Evolutionary conservation across 192 early-diverging fungal genomes (phyloP).

Genomic region (Chytriomyces hyalinus): DNA sequence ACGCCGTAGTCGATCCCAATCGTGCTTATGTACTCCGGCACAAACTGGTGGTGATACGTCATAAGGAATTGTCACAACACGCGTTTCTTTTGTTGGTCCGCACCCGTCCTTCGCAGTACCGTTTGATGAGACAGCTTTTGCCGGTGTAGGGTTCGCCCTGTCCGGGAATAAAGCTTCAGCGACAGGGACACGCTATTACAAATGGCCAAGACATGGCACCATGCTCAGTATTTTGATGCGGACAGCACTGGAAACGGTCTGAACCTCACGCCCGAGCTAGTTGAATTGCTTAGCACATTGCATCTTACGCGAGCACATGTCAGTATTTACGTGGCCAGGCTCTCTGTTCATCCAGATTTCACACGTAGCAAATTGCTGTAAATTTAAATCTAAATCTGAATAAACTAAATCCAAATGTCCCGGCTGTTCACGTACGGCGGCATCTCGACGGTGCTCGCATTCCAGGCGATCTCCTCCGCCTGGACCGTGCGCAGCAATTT

Average conservation of each 20-base stretch:
- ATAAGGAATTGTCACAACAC: not conserved
- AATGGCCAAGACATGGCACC: not conserved
- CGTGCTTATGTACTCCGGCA: slow-evolving; percentile 61
- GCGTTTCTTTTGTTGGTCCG: not conserved
- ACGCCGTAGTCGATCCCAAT: slow-evolving; percentile 71
- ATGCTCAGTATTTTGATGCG: slow-evolving; percentile 57
- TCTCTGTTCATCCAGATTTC: slow-evolving; percentile 38
- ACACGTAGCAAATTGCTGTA: not conserved
- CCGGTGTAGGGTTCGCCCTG: slow-evolving; percentile 56
- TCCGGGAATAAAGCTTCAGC: not conserved
- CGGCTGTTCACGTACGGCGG: slow-evolving; percentile 28
- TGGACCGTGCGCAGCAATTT: slow-evolving; percentile 66
- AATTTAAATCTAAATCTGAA: too few species aligned
- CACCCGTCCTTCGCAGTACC: slow-evolving; percentile 61
- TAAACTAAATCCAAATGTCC: slow-evolving; percentile 12
- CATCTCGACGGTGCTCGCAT: slow-evolving; percentile 32
- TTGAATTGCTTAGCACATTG: too few species aligned
- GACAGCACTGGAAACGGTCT: slow-evolving; percentile 7
- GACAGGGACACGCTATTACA: not conserved
- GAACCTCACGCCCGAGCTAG: slow-evolving; percentile 14
- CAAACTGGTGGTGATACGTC: slow-evolving; percentile 42
- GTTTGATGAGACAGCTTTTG: slow-evolving; percentile 64
- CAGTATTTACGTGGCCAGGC: slow-evolving; percentile 37
- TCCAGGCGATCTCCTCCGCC: slow-evolving; percentile 45
- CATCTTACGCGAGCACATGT: slow-evolving; percentile 22